These are phyloP conservation scores for Cenchrus purpureus DNA, from an alignment of 176 grass and related monocot genomes.

Conservation along the genomic window DNA sequence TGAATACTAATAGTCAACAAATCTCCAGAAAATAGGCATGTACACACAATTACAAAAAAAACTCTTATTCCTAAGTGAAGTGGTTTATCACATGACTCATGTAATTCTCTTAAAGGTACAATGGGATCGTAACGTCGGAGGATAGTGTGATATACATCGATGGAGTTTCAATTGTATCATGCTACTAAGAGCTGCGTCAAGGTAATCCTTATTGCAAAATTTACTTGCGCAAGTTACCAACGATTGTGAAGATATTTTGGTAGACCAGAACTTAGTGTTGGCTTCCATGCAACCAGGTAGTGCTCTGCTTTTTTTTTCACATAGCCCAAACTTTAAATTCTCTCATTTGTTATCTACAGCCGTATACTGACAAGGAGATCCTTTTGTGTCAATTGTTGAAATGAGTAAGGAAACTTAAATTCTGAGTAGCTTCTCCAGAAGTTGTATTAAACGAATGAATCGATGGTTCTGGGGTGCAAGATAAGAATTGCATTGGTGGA, in stretches of 20 bases:
- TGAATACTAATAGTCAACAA: background rate
- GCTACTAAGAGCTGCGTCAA: background rate
- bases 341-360: background rate
- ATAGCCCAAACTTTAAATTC: background rate
- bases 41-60: background rate
- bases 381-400: background rate
- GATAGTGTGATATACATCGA: background rate
- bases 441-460: background rate
- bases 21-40: background rate
- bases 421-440: constrained; percentile 11
- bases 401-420: constrained; percentile 10
- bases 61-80: background rate
- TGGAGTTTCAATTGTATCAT: background rate
- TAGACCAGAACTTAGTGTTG: background rate
- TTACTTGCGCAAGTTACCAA: background rate
- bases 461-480: background rate
- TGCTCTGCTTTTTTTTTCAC: background rate
- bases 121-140: background rate
- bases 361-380: background rate
- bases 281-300: background rate
- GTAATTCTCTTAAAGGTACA: constrained; percentile 1
- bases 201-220: background rate
- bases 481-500: constrained; percentile 39
- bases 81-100: background rate
- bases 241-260: background rate